Percentiles rank a stretch among this genome's conserved stretches.
Conservation (phyloP, 1,139 yeast species). For the Keqinozyma sinolaborantium region DNA sequence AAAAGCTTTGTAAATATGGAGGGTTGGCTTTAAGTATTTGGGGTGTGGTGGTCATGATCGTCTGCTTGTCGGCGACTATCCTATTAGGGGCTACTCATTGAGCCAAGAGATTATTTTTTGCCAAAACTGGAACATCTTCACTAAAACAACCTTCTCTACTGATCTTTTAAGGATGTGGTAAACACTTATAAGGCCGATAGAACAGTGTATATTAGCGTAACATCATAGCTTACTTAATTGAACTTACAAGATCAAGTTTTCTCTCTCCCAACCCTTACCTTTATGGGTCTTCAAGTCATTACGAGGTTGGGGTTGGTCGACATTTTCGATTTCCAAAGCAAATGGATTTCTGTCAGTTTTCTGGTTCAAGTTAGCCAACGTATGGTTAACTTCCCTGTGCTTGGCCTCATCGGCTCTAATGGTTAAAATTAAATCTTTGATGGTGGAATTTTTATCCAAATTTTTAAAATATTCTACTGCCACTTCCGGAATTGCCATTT, state of each 20-base stretch:
- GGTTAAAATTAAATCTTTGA: slow-evolving; percentile 58
- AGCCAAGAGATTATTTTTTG: too few relatives aligned
- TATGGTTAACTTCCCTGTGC: slow-evolving; percentile 75
- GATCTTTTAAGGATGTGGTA: too few relatives aligned
- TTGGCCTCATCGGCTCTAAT: slow-evolving; percentile 67
- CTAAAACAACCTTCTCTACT: too few relatives aligned
- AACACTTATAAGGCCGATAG: too few relatives aligned
- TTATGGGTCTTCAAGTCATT: slow-evolving; percentile 45
- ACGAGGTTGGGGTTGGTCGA: slow-evolving; percentile 51
- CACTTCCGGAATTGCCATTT: slow-evolving; percentile 48
- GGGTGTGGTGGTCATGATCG: slow-evolving; percentile 77
- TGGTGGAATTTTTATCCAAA: slow-evolving; percentile 43
- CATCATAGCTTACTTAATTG: too few relatives aligned
- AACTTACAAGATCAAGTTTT: slow-evolving; percentile 34
- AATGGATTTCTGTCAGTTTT: slow-evolving; percentile 65
- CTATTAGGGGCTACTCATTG: slow-evolving; percentile 55
- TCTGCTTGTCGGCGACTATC: slow-evolving; percentile 74
- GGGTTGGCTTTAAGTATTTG: slow-evolving; percentile 64
- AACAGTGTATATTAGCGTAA: too few relatives aligned
- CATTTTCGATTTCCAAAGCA: slow-evolving; percentile 43
- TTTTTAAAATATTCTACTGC: slow-evolving; percentile 65
- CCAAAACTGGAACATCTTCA: too few relatives aligned
- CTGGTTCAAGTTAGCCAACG: slow-evolving; percentile 61
- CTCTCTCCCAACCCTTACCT: slow-evolving; percentile 62
- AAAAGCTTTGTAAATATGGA: slow-evolving; percentile 46